phyloP scores from a whole-genome alignment of 441 rosid genomes.

The Geranium incanum region DNA sequence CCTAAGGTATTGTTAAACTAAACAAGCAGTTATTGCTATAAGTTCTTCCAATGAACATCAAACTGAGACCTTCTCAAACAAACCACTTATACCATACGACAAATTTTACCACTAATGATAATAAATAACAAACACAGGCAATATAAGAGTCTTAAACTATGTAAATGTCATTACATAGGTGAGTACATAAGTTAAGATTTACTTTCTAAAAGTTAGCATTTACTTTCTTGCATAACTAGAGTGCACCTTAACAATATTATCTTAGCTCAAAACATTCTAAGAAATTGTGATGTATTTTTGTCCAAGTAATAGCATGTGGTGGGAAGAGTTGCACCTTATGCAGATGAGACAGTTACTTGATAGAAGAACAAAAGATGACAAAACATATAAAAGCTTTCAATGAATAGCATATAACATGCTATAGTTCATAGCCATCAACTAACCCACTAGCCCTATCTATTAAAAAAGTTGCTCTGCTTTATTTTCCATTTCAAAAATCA shows the following conservation, averaged over 20 bases:
- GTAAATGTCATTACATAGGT: background rate
- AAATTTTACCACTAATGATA: background rate
- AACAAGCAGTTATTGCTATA: background rate
- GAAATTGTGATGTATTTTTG: background rate
- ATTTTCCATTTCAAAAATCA: background rate
- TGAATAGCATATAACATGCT: background rate
- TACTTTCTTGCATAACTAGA: background rate
- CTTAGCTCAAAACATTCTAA: background rate
- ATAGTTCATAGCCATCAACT: slow-evolving; percentile 6
- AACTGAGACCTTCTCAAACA: slow-evolving; percentile 4
- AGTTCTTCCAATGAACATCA: slow-evolving; percentile 5
- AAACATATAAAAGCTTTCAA: slow-evolving; percentile 1
- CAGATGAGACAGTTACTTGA: background rate
- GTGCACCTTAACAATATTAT: slow-evolving; percentile 10
- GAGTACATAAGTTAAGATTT: background rate
- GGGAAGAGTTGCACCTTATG: slow-evolving; percentile 6
- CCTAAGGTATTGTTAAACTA: slow-evolving; percentile 3
- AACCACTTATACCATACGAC: background rate
- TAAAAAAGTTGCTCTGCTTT: background rate
- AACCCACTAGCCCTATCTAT: background rate
- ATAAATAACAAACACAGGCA: slow-evolving; percentile 1
- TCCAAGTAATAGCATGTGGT: slow-evolving; percentile 3
- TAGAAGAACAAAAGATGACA: background rate
- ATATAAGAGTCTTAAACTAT: slow-evolving; percentile 2
- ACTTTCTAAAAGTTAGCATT: slow-evolving; percentile 1